These are phyloP conservation scores for Hirsutella rhossiliensis DNA, from an alignment of 2,329 filamentous ascomycete genomes.

Conservation along the genomic window DNA sequence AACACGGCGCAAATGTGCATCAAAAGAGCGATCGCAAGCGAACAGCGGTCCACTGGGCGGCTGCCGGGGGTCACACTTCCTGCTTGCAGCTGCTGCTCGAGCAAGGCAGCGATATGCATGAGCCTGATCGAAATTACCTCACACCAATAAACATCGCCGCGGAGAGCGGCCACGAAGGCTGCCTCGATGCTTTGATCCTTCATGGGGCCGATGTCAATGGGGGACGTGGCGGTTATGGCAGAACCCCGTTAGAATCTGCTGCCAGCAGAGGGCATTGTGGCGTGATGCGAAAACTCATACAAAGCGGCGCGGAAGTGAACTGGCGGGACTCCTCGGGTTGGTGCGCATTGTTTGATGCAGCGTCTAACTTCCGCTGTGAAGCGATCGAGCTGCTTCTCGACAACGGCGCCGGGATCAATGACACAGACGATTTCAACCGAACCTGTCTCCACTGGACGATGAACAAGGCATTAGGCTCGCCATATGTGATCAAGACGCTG, in stretches of 20 bases:
- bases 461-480: not conserved
- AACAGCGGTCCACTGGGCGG: not conserved
- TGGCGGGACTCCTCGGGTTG: not conserved
- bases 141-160: not conserved
- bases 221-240: not conserved
- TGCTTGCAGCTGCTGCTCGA: not conserved
- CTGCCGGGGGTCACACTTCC: not conserved
- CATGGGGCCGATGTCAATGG: not conserved
- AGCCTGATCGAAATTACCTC: not conserved
- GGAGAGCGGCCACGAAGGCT: not conserved
- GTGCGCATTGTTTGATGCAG: not conserved
- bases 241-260: not conserved
- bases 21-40: not conserved
- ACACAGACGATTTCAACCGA: not conserved
- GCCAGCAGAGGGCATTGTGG: not conserved
- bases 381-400: not conserved
- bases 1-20: conserved; percentile 1
- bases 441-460: not conserved
- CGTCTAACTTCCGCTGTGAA: not conserved
- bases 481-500: not conserved
- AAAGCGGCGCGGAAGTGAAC: not conserved
- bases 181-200: not conserved
- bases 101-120: not conserved
- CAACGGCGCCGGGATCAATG: not conserved
- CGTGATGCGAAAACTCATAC: not conserved